phyloP scores from a whole-genome alignment of 345 rosid genomes.

The Eucalyptus tenuipes region DNA sequence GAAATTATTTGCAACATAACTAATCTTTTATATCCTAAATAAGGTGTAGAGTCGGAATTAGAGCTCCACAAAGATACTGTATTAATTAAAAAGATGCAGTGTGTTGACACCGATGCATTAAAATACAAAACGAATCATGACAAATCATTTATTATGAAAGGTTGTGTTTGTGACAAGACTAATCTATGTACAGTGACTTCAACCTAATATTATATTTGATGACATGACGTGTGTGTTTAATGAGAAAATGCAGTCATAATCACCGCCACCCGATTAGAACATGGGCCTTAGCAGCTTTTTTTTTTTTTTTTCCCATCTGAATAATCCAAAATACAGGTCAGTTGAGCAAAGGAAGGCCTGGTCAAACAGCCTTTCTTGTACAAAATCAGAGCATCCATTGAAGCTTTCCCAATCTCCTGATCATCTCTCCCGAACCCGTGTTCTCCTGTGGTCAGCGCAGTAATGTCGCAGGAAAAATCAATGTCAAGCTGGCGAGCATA shows the following conservation, averaged over 20 bases:
- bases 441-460: background rate
- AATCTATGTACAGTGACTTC: background rate
- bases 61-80: background rate
- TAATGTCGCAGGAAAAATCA: background rate
- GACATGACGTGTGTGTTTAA: background rate
- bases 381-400: background rate
- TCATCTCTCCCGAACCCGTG: background rate
- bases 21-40: no score
- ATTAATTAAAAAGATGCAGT: no score
- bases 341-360: background rate
- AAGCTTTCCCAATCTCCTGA: background rate
- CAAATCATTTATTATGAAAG: background rate
- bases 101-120: accelerated
- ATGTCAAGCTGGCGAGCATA: background rate
- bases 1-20: background rate
- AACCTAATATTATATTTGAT: background rate
- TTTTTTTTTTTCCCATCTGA: background rate
- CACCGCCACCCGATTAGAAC: background rate
- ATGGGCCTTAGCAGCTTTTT: background rate
- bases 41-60: background rate
- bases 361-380: background rate
- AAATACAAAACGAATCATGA: no score
- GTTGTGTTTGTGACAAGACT: background rate
- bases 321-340: background rate
- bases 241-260: background rate